These are phyloP conservation scores for Cnidoscolus chayamansa DNA, from an alignment of 441 rosid species.

Conservation along the genomic window DNA sequence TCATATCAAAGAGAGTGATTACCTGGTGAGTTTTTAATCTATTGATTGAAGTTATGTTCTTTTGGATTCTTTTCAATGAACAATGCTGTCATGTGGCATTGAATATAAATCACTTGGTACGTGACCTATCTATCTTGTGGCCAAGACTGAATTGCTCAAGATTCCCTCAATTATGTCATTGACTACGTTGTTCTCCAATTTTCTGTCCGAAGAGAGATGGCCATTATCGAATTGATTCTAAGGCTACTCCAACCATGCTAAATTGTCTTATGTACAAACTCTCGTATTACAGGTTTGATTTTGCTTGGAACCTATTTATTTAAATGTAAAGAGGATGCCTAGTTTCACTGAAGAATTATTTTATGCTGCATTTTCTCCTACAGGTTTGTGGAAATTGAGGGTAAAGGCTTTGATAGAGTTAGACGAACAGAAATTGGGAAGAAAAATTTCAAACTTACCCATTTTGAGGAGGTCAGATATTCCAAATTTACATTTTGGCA, in stretches of 20 bases:
- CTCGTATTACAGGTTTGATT: conserved; percentile 81
- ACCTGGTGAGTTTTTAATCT: conserved; percentile 54
- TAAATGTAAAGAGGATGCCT: conserved; percentile 9
- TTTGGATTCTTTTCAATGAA: conserved; percentile 4
- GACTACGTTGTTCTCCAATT: conserved; percentile 6
- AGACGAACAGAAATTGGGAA: conserved; percentile 94
- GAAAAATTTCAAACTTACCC: conserved; percentile 85
- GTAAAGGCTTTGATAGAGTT: conserved; percentile 85
- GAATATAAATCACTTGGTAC: no score
- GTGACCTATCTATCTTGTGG: background rate
- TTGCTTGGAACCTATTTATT: conserved; percentile 6
- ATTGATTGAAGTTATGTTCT: background rate
- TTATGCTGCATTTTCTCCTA: conserved; percentile 11
- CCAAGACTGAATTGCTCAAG: conserved; percentile 1
- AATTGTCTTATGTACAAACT: conserved; percentile 97
- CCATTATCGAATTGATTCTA: conserved; percentile 84
- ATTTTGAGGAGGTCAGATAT: conserved; percentile 85
- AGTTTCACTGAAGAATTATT: conserved; percentile 14
- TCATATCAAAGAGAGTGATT: conserved; percentile 98
- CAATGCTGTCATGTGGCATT: background rate
- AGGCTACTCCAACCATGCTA: conserved; percentile 96
- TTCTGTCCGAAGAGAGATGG: conserved; percentile 74
- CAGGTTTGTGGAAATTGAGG: conserved; percentile 98
- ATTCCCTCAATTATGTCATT: conserved; percentile 10
- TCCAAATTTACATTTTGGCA: conserved; percentile 10